Percentiles rank a stretch among this genome's conserved stretches.
These are phyloP conservation scores for Notholithocarpus densiflorus DNA, from an alignment of 306 rosid genomes.

Conservation along the genomic window DNA sequence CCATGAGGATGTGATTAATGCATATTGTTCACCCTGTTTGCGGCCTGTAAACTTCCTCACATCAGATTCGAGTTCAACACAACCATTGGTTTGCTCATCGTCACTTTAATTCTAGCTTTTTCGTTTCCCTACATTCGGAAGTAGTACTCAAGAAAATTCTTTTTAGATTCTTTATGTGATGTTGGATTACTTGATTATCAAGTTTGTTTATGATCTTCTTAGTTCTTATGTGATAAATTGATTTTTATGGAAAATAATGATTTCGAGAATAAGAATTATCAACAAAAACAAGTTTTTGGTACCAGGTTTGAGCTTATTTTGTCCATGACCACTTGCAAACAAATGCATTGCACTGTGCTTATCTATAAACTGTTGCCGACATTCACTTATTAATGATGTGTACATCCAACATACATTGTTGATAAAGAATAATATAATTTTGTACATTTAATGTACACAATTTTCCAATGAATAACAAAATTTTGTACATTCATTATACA, in stretches of 20 bases:
- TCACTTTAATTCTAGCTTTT: slow-evolving; percentile 21
- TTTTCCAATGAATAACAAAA: too few species aligned
- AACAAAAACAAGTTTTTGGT: neutral
- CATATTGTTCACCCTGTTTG: slow-evolving; percentile 69
- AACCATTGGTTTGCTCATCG: slow-evolving; percentile 28
- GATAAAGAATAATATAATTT: too few species aligned
- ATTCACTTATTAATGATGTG: too few species aligned
- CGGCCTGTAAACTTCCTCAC: slow-evolving; percentile 48
- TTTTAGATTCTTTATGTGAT: neutral
- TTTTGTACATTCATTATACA: too few species aligned
- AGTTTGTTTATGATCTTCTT: neutral
- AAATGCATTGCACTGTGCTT: too few species aligned
- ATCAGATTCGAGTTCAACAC: slow-evolving; percentile 45
- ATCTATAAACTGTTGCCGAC: too few species aligned
- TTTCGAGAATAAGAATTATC: neutral
- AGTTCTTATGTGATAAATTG: neutral
- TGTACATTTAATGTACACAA: too few species aligned
- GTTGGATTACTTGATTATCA: neutral
- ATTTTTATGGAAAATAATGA: neutral
- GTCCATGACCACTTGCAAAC: too few species aligned
- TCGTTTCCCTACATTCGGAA: neutral
- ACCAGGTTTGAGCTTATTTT: neutral
- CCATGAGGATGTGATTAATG: slow-evolving; percentile 55
- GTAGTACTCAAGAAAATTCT: neutral
- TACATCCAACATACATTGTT: too few species aligned